Conservation (phyloP, 441 rosid genomes). For the Eruca vesicaria region DNA sequence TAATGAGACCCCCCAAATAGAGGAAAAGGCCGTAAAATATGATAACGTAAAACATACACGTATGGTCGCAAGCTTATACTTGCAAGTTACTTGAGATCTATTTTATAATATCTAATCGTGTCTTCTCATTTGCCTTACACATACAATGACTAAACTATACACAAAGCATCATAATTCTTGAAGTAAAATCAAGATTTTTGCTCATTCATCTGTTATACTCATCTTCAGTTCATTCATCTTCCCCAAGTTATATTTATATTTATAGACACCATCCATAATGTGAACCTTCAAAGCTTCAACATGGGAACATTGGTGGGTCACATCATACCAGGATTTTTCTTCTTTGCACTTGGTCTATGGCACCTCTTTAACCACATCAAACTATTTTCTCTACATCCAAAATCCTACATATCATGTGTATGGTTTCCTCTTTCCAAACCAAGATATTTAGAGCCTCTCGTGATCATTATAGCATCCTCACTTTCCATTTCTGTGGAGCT, state of each 20-base stretch:
- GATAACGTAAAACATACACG: conserved; percentile 21
- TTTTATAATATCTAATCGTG: conserved; percentile 11
- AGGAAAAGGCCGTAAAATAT: not conserved
- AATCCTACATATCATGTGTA: conserved; percentile 49
- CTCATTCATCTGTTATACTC: conserved; percentile 9
- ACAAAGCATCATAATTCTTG: conserved; percentile 35
- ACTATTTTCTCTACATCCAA: conserved; percentile 53
- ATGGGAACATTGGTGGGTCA: conserved; percentile 90
- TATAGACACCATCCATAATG: not conserved
- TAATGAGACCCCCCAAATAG: conserved; percentile 1
- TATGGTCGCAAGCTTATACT: conserved; percentile 14
- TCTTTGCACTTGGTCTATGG: conserved; percentile 74
- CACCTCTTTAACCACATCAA: conserved; percentile 75
- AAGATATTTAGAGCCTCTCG: conserved; percentile 60
- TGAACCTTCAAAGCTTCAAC: conserved; percentile 15
- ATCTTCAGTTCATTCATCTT: not conserved
- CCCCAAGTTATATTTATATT: not conserved
- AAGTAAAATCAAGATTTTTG: conserved; percentile 34
- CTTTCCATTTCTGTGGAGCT: conserved; percentile 72
- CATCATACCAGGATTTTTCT: conserved; percentile 73
- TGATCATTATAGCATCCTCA: conserved; percentile 56
- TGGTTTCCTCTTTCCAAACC: conserved; percentile 68
- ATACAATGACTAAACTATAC: conserved; percentile 19
- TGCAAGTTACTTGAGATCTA: conserved; percentile 30
- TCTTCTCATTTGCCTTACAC: conserved; percentile 33